Percentiles rank a stretch among this genome's conserved stretches.
phyloP scores from a whole-genome alignment of 495 filamentous ascomycete species.

The Hypoxylon rickii region DNA sequence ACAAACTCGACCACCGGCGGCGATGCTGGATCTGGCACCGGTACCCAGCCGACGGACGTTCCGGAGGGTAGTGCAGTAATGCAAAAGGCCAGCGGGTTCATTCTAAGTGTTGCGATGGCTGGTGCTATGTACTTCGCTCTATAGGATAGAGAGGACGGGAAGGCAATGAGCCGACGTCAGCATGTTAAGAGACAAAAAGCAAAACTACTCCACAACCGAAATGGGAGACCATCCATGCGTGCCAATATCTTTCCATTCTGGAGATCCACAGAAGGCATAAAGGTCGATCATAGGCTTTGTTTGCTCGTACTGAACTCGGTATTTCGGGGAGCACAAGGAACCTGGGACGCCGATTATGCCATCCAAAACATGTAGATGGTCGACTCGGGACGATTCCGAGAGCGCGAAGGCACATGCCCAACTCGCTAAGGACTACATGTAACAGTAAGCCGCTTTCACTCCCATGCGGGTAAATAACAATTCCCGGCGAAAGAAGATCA shows the following conservation, averaged over 20 bases:
- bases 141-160: conserved; percentile 21
- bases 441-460: conserved; percentile 28
- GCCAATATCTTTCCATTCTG: conserved; percentile 14
- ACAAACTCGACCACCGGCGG: conserved; percentile 13
- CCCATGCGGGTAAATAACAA: conserved; percentile 33
- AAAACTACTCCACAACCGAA: conserved; percentile 8
- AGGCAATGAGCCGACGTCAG: conserved; percentile 3
- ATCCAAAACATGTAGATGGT: conserved; percentile 4
- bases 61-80: conserved; percentile 13
- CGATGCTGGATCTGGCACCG: conserved; percentile 17
- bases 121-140: conserved; percentile 28
- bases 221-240: conserved; percentile 1
- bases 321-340: conserved; percentile 31
- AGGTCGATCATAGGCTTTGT: conserved; percentile 7
- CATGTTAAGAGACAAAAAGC: conserved; percentile 3
- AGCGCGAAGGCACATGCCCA: conserved; percentile 4
- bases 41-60: conserved; percentile 8
- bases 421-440: conserved; percentile 19
- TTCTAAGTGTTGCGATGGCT: conserved; percentile 25
- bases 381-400: conserved; percentile 13
- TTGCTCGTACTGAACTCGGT: conserved; percentile 23
- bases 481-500: conserved; percentile 11
- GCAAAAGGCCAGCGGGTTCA: conserved; percentile 26
- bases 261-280: conserved; percentile 18
- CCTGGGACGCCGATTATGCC: conserved; percentile 11